Percentiles rank a stretch among this genome's conserved stretches.
Evolutionary conservation across 2,329 filamentous ascomycete genomes (phyloP).

Genomic region (Iodosphaeria phyllophila): DNA sequence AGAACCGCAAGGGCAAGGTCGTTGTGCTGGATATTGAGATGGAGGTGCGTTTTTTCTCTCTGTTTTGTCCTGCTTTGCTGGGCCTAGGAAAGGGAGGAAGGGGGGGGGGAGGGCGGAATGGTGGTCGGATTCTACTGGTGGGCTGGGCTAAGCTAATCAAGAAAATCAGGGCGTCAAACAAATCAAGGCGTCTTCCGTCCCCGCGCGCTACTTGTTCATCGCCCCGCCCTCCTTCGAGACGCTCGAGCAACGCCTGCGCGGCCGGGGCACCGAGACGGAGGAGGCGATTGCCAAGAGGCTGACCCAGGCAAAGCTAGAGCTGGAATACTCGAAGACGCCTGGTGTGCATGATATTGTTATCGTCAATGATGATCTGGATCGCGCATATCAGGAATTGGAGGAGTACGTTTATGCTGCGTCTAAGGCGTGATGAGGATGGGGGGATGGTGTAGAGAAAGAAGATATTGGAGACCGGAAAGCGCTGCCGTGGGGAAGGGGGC

Average conservation of each 20-base stretch:
- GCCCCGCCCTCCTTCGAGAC: constrained; percentile 58
- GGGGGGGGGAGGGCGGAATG: too few relatives aligned
- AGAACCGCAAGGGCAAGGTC: constrained; percentile 49
- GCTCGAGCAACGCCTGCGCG: constrained; percentile 56
- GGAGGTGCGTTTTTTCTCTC: constrained; percentile 38
- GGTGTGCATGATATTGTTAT: constrained; percentile 48
- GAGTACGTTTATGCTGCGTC: constrained; percentile 28
- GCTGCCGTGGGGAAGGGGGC: too few relatives aligned
- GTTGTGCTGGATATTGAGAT: constrained; percentile 93
- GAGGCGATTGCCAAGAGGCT: constrained; percentile 51
- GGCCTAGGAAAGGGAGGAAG: constrained; percentile 1
- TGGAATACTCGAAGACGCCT: constrained; percentile 50
- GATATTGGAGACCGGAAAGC: too few relatives aligned
- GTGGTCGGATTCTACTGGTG: too few relatives aligned
- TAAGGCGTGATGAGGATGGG: too few relatives aligned
- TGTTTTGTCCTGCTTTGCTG: background rate
- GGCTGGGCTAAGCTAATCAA: too few relatives aligned
- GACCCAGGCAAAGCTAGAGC: constrained; percentile 52
- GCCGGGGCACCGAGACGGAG: constrained; percentile 62
- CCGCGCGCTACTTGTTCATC: constrained; percentile 70
- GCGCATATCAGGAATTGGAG: constrained; percentile 32
- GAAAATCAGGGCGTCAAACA: constrained; percentile 78
- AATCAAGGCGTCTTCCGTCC: constrained; percentile 57
- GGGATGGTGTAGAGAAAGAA: too few relatives aligned
- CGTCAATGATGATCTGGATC: constrained; percentile 39